phyloP scores from a whole-genome alignment of 2,329 filamentous ascomycete genomes.

The Ophiosphaerella narmari region DNA sequence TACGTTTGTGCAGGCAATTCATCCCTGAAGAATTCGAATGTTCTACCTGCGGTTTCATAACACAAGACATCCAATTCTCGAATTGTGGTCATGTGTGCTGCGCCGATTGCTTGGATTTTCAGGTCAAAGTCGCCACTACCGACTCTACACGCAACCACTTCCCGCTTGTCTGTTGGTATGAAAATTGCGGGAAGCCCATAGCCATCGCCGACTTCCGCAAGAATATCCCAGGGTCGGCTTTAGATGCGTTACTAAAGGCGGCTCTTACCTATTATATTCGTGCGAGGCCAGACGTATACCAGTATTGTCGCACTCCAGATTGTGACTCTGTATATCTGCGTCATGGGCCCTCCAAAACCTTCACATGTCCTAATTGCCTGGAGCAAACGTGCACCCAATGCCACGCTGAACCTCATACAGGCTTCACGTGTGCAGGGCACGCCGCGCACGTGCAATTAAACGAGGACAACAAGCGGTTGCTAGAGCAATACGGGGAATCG shows the following conservation, averaged over 20 bases:
- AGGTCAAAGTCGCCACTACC: conserved; percentile 12
- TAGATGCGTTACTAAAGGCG: conserved; percentile 13
- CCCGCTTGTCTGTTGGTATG: conserved; percentile 10
- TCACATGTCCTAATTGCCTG: conserved; percentile 22
- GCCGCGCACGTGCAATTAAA: conserved; percentile 7
- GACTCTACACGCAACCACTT: conserved; percentile 7
- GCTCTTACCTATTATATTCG: conserved; percentile 20
- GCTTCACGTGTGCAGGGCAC: conserved; percentile 23
- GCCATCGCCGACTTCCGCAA: conserved; percentile 8
- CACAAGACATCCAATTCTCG: conserved; percentile 4
- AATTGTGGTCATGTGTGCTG: conserved; percentile 19
- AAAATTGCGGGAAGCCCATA: conserved; percentile 7
- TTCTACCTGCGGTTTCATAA: conserved; percentile 3
- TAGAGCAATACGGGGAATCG: conserved; percentile 14
- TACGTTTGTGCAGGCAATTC: neutral
- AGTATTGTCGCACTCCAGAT: conserved; percentile 22
- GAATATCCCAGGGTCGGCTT: neutral
- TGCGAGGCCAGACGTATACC: conserved; percentile 12
- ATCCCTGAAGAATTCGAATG: neutral
- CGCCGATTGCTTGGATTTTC: conserved; percentile 17
- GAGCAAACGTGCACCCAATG: conserved; percentile 25
- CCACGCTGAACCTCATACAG: conserved; percentile 17
- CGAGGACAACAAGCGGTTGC: conserved; percentile 13
- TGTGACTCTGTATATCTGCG: conserved; percentile 20
- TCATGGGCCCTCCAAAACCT: conserved; percentile 8